Base-by-base conservation (phyloP, 768 basidiomycete species). In the Calocybe cyanea region DNA sequence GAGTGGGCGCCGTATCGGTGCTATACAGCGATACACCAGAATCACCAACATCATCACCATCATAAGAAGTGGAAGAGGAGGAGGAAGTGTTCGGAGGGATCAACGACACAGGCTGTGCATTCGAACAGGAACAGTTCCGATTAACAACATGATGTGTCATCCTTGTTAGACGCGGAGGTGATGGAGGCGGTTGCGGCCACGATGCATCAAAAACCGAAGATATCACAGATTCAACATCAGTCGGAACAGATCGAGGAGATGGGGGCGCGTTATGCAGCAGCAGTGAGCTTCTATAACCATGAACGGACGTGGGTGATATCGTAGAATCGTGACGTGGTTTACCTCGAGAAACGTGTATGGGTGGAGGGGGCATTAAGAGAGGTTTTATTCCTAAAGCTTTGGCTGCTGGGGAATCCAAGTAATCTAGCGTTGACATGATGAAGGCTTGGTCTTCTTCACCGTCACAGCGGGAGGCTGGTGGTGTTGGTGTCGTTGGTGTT, bases 351-450 rank as follows among this genome's bases (percentile, higher is more conserved):
- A 49, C n/a, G 53, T 41, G 28, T 41, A 52, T 46, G 1, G 49
- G 52, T 17, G 62, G 55, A 24, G 63, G 53, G 7, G 59, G 57
- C 13, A n/a, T 48, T 5, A 18, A 55, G 9, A n/a, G 50, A 39
- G 19, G 58, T 11, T 14, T 49, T 24, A 73, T 63, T 15, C 75
- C 75, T 1, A 75, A 64, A 0, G 68, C 55, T 45, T 68, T 66
- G 4, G 73, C 72, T 0, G 68, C 62, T 2, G 73, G 71, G 10
- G 71, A 75, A 8, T 66, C 64, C n/a, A 77, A 58, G 42, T 77
- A 75, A 19, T 66, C 63, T 28, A 73, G 43, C 1, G 75, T 76
- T 7, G 73, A 73, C 6, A 56, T 59, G 55, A 69, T 65, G 56
- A 76, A 75, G 0, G 61, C 62, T 7, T 64, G 62, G 43, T 76